Evolutionary conservation across 495 filamentous ascomycete species (phyloP).

Genomic region (Lepraria neglecta): DNA sequence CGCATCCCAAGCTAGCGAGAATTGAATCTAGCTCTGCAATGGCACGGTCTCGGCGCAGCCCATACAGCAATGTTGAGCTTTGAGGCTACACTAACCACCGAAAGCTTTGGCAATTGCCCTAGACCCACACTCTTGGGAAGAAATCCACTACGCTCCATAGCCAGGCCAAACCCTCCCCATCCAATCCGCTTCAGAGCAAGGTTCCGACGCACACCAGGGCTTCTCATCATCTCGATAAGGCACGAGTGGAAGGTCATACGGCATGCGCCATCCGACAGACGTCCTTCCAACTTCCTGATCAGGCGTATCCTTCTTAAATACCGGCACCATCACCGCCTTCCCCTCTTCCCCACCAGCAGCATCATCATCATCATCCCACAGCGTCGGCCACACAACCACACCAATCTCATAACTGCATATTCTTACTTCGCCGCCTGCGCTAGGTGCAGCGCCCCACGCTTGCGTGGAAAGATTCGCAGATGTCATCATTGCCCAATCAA

Average conservation of each 20-base stretch:
- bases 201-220: conserved; percentile 72
- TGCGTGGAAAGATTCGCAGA: conserved; percentile 85
- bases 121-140: too few species aligned
- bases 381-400: conserved; percentile 73
- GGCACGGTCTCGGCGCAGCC: too few species aligned
- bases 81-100: too few species aligned
- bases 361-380: conserved; percentile 42
- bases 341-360: conserved; percentile 48
- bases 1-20: too few species aligned
- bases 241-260: conserved; percentile 73
- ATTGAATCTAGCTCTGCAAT: too few species aligned
- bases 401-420: conserved; percentile 83
- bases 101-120: neutral
- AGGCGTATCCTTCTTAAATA: conserved; percentile 57
- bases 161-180: conserved; percentile 51
- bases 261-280: conserved; percentile 66
- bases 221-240: conserved; percentile 55
- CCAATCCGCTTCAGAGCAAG: conserved; percentile 61
- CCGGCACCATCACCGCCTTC: conserved; percentile 58
- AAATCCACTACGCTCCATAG: neutral
- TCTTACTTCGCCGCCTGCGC: conserved; percentile 51
- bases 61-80: too few species aligned
- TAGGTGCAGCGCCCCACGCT: conserved; percentile 69
- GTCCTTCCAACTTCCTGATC: conserved; percentile 25
- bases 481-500: conserved; percentile 83